A percentile compares a stretch with the other conserved stretches of the same genome.
phyloP scores from a whole-genome alignment of 179 eudicot genomes.

The Nepenthes alata region DNA sequence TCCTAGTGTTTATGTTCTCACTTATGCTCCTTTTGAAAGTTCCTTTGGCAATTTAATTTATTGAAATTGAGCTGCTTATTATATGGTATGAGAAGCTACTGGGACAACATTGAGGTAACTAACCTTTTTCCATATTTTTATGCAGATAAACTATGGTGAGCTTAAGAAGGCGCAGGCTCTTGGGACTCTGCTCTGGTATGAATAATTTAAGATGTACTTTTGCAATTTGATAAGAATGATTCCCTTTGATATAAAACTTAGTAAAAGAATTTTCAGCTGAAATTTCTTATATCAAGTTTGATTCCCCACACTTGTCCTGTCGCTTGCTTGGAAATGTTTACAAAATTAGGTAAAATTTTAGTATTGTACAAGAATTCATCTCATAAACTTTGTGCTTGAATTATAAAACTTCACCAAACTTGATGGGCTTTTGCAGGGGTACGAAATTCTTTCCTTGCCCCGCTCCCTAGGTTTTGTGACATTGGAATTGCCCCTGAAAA shows the following conservation, averaged over 20 bases:
- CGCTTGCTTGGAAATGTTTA: too few species aligned
- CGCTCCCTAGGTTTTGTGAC: slow-evolving; percentile 24
- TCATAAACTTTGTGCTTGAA: neutral
- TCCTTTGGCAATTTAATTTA: neutral
- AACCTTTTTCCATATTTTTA: neutral
- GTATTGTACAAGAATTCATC: too few species aligned
- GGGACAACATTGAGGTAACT: neutral
- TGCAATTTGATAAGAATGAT: neutral
- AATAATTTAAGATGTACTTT: neutral
- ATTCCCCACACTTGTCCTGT: neutral
- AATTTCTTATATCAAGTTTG: neutral
- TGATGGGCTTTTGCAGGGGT: slow-evolving; percentile 27
- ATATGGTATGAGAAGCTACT: neutral
- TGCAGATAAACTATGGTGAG: slow-evolving; percentile 63
- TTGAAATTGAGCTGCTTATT: neutral
- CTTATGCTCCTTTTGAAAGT: neutral
- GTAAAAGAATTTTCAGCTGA: neutral
- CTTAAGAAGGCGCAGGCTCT: slow-evolving; percentile 76
- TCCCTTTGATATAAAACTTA: neutral
- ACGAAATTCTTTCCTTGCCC: slow-evolving; percentile 30
- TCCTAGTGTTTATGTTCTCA: neutral
- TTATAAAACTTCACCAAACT: neutral
- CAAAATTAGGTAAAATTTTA: neutral
- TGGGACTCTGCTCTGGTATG: slow-evolving; percentile 67
- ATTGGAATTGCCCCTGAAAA: slow-evolving; percentile 24